A percentile compares a stretch with the other conserved stretches of the same genome.
Conservation (phyloP, 257 asterid species). For the Thymus quinquecostatus region DNA sequence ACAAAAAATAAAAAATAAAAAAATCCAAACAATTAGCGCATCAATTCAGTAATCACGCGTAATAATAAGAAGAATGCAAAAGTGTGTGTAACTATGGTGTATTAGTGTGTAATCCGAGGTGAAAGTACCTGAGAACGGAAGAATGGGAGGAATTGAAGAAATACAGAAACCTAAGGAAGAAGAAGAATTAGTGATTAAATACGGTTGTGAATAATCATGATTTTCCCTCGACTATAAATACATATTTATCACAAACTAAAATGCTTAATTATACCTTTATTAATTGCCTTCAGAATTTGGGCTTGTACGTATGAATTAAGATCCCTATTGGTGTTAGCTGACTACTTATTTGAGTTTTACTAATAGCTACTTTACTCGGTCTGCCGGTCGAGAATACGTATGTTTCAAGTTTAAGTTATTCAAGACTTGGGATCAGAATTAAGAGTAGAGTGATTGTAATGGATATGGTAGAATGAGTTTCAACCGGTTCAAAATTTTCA, state of each 20-base stretch:
- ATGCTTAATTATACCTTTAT: not conserved
- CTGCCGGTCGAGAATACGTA: no score
- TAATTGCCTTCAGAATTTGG: not conserved
- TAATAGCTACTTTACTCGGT: no score
- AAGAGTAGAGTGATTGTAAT: no score
- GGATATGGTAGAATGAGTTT: no score
- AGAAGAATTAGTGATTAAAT: conserved; percentile 20
- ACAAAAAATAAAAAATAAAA: not conserved
- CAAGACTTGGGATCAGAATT: no score
- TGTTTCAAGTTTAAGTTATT: no score
- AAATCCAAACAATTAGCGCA: not conserved
- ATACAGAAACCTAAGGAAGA: conserved; percentile 33
- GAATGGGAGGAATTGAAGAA: conserved; percentile 25
- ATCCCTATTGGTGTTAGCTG: no score
- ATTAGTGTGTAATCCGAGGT: conserved; percentile 19
- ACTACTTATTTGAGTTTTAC: no score
- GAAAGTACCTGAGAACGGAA: conserved; percentile 37
- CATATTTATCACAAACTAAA: no score
- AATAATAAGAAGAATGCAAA: not conserved
- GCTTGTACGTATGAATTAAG: no score
- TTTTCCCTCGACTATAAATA: not conserved
- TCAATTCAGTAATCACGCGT: not conserved
- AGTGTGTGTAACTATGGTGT: not conserved
- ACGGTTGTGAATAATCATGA: conserved; percentile 9
- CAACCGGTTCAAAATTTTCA: no score